phyloP scores from a whole-genome alignment of 73 alveolate species.

The Blepharisma stoltei region DNA sequence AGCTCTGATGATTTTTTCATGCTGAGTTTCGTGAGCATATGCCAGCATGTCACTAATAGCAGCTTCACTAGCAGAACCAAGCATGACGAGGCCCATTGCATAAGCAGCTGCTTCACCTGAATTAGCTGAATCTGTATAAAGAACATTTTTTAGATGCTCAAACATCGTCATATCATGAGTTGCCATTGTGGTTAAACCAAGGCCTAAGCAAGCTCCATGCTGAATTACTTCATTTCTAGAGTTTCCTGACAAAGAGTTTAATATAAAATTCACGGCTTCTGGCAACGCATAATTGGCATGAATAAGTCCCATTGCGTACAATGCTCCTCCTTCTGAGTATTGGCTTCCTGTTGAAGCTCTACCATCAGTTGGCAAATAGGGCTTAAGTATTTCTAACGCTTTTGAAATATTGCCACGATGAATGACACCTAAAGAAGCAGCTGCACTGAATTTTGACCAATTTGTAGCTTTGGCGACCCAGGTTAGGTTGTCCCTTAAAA shows the following conservation, averaged over 20 bases:
- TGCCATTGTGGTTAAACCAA: constrained; percentile 91
- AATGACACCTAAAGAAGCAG: constrained; percentile 94
- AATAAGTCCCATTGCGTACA: constrained; percentile 85
- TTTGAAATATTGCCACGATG: constrained; percentile 88
- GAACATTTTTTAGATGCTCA: constrained; percentile 65
- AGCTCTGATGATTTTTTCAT: constrained; percentile 82
- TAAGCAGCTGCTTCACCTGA: constrained; percentile 97
- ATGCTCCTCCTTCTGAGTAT: constrained; percentile 83
- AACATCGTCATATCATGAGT: constrained; percentile 70
- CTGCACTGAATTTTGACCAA: constrained; percentile 95
- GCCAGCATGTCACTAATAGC: constrained; percentile 77
- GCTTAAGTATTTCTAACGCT: constrained; percentile 68
- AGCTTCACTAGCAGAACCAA: constrained; percentile 70
- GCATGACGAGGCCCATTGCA: constrained; percentile 94
- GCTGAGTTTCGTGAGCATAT: constrained; percentile 78
- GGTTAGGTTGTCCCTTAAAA: constrained; percentile 66
- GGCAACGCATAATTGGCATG: constrained; percentile 78
- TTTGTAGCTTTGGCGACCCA: constrained; percentile 89
- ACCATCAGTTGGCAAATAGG: constrained; percentile 54
- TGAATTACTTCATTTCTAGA: constrained; percentile 77
- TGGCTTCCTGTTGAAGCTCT: constrained; percentile 32
- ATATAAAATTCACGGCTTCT: constrained; percentile 53
- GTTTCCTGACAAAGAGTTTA: constrained; percentile 46
- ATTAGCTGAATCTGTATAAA: constrained; percentile 88
- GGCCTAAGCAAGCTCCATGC: constrained; percentile 97